A percentile compares a stretch with the other conserved stretches of the same genome.
phyloP scores from a whole-genome alignment of 257 asterid genomes.

The Dorcoceras hygrometricum region DNA sequence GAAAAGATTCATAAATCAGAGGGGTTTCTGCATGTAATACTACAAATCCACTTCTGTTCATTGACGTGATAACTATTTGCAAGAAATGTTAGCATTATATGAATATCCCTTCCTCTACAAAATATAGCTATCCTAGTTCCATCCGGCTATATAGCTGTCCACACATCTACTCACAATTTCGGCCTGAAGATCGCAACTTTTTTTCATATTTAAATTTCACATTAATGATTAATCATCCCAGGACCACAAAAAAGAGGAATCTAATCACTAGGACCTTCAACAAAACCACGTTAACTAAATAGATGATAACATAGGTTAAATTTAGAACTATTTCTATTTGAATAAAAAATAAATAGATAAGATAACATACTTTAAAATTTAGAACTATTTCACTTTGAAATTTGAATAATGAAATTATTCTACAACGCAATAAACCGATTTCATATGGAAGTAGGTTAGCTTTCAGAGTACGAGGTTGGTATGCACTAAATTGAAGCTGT shows the following conservation, averaged over 20 bases:
- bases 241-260: neutral
- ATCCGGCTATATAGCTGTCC: too few species aligned
- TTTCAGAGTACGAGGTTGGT: slow-evolving; percentile 13
- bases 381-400: slow-evolving; percentile 3
- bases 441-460: slow-evolving; percentile 26
- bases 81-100: neutral
- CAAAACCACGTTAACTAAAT: slow-evolving; percentile 10
- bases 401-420: slow-evolving; percentile 6
- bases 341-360: slow-evolving; percentile 5
- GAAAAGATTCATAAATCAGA: neutral
- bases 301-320: slow-evolving; percentile 5
- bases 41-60: neutral
- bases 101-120: neutral
- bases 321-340: neutral
- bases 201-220: neutral
- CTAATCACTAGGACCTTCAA: slow-evolving; percentile 15
- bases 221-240: neutral
- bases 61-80: neutral
- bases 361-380: slow-evolving; percentile 1
- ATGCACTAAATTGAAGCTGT: slow-evolving; percentile 21
- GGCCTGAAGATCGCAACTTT: neutral
- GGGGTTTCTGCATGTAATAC: neutral
- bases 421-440: slow-evolving; percentile 17
- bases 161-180: too few species aligned
- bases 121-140: neutral